phyloP scores from a whole-genome alignment of 192 early-diverging fungal genomes.

The Chytriomyces sp. region DNA sequence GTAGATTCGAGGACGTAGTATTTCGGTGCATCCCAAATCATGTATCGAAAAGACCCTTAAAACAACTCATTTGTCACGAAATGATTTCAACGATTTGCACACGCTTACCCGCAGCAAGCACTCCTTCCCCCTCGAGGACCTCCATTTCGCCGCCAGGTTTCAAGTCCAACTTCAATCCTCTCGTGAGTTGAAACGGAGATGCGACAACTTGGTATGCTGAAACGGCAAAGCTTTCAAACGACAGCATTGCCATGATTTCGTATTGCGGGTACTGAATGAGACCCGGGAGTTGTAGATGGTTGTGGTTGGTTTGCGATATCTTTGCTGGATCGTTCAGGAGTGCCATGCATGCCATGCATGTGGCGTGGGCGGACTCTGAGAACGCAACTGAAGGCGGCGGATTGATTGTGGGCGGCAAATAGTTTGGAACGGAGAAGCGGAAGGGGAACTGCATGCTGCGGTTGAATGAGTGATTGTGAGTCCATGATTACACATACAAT shows the following conservation, averaged over 20 bases:
- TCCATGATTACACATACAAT: neutral
- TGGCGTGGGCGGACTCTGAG: neutral
- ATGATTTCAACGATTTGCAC: neutral
- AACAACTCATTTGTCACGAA: neutral
- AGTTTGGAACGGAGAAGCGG: conserved; percentile 11
- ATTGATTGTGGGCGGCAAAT: conserved; percentile 17
- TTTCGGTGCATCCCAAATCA: conserved; percentile 24
- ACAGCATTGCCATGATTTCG: conserved; percentile 34
- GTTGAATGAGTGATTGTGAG: neutral
- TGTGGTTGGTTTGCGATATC: neutral
- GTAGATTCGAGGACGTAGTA: conserved; percentile 10
- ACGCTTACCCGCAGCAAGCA: conserved; percentile 14
- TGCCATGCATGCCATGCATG: conserved; percentile 1
- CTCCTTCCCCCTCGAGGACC: conserved; percentile 11
- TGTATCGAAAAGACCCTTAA: conserved; percentile 26
- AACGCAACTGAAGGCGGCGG: neutral
- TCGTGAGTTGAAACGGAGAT: neutral
- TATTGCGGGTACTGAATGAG: conserved; percentile 22
- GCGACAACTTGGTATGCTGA: conserved; percentile 28
- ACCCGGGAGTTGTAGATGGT: neutral
- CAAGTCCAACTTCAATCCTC: neutral
- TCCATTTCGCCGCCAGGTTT: neutral
- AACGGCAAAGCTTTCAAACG: conserved; percentile 30
- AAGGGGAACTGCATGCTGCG: conserved; percentile 35
- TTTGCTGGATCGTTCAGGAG: neutral